Conservation (phyloP, 257 asterid genomes). For the Plantago elongata region DNA sequence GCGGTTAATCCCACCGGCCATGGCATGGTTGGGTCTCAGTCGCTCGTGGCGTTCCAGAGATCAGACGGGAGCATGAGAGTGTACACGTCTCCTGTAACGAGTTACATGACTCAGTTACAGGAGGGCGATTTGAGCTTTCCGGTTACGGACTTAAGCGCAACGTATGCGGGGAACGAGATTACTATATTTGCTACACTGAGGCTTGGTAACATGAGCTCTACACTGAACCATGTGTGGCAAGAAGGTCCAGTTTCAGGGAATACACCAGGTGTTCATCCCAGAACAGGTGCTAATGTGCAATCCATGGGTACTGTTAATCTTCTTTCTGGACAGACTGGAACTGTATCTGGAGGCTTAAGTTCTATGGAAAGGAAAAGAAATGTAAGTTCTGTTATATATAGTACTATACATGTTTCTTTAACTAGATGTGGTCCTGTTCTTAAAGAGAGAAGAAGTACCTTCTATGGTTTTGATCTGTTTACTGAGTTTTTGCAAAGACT, state of each 20-base stretch:
- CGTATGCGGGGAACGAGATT: slow-evolving; percentile 40
- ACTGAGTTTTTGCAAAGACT: too few species aligned
- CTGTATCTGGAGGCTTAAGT: slow-evolving; percentile 19
- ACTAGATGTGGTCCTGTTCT: too few species aligned
- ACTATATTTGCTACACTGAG: slow-evolving; percentile 56
- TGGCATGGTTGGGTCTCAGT: slow-evolving; percentile 84
- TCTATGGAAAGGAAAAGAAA: slow-evolving; percentile 34
- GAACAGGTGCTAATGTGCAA: slow-evolving; percentile 53
- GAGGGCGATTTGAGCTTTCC: slow-evolving; percentile 69
- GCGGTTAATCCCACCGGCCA: slow-evolving; percentile 60
- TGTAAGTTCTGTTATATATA: slow-evolving; percentile 21
- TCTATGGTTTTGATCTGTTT: too few species aligned
- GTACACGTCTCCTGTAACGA: slow-evolving; percentile 50
- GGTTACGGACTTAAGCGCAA: slow-evolving; percentile 61
- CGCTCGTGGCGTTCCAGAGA: slow-evolving; percentile 67
- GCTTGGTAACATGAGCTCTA: slow-evolving; percentile 48
- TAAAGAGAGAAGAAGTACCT: too few species aligned
- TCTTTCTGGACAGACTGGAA: slow-evolving; percentile 50
- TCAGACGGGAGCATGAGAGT: slow-evolving; percentile 63
- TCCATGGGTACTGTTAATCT: slow-evolving; percentile 56
- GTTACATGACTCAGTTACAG: slow-evolving; percentile 47
- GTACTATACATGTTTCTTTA: too few species aligned
- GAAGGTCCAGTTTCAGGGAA: slow-evolving; percentile 70
- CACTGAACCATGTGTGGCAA: slow-evolving; percentile 83
- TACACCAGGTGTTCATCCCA: slow-evolving; percentile 46